Evolutionary conservation across 2,329 filamentous ascomycete genomes (phyloP), one percentile per base, ranked within the genome.

Genomic region (Torrubiella hemipterigena): DNA sequence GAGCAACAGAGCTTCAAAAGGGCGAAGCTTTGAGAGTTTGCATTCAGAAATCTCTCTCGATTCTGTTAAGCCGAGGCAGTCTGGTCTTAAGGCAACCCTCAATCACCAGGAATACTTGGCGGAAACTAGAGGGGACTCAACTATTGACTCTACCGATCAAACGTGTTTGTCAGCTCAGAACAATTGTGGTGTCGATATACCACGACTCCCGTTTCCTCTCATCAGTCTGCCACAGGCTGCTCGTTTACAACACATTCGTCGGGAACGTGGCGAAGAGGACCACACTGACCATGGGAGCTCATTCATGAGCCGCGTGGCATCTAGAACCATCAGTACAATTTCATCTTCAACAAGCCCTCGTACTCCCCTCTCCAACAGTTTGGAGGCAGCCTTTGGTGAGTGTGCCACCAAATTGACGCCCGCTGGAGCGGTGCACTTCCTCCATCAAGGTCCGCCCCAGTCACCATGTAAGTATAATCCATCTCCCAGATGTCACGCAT

Each of bases 181-280:
- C 6, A 26, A 7, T 7, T 13, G 12, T 17, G 20, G 27, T 8
- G 16, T 29, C 13, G 40, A 44, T 5, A 42, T 51, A 17, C 42
- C 49, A 4, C 46, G 42, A 3, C 43, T 58, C 3, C 54, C 48
- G 2, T 58, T 59, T 21, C 46, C 48, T 8, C 44, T 59, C 10
- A 51, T 59, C 28, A 56, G 55, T 31, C 41, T 59, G 12, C 48
- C 50, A 1, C 55, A 58, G 21, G 56, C 56, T 11, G 53, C 54
- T 3, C 46, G 45, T 36, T 17, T 52, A 13, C 55, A 58, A 27
- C 44, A 45, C 7, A 42, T 47, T 16, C 49, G 54, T 14, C 37
- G 51, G 24, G 44, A 50, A 13, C 36, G 50, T 11, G 55, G 54
- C 6, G 51, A 58, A 28, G 55, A 57, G 32, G 55, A 58, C 21